Base-by-base conservation (phyloP, 2,329 filamentous ascomycete genomes). In the Alternaria ventricosa region DNA sequence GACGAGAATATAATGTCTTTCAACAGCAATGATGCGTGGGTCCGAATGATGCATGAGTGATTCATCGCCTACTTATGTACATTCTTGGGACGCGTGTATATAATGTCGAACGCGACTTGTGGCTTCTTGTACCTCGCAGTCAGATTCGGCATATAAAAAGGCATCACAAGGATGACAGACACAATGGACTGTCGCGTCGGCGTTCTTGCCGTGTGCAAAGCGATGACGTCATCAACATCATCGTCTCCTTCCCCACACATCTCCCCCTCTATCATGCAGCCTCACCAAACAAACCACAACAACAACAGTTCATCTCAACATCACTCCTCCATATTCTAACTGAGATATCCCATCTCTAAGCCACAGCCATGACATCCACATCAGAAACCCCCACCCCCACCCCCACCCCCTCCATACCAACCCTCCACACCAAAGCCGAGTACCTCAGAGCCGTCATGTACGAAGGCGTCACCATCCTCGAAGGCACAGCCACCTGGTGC, bases 401-500 rank as follows among this genome's bases (percentile, higher is more conserved):
- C 46, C 12, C 51, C 12, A 43, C 55, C 28, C 63, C 44, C 22
- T 50, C 33, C 11, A 72, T 77, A 27, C 71, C 71, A 9, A 63
- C 63, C 46, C 69, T 76, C 57, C 64, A 68, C 58, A 68, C 67
- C 58, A 73, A 71, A 69, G 57, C 70, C 28, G 71, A 71, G 27
- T 76, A 77, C 64, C 71, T 75, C 22, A 70, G 69, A 62, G 75
- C 73, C 33, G 68, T 77, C 30, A 72, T 68, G 67, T 71, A 76
- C 63, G 67, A 70, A 65, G 75, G 75, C 57, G 69, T 77, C 18
- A 75, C 74, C 12, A 66, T 77, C 63, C 72, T 77, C 60, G 69
- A 77, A 57, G 73, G 70, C 64, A 75, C 74, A 44, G 73, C 75
- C 55, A 70, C 69, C 9, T 75, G 75, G 75, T 77, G 74, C 45